phyloP scores from a whole-genome alignment of 352 stramenopile genomes.

The Albugo laibachii region DNA sequence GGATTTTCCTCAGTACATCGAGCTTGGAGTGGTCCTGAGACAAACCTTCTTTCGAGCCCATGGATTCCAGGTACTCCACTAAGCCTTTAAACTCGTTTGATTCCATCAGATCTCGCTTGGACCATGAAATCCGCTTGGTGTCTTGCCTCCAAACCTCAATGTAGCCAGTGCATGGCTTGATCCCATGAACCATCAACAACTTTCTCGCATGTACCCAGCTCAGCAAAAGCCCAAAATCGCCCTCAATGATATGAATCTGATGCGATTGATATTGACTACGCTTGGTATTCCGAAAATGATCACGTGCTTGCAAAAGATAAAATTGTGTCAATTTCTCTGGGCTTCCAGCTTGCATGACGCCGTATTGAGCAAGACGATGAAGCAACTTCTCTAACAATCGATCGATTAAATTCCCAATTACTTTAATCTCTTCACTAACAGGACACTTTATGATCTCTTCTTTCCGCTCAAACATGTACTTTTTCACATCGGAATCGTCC shows the following conservation, averaged over 20 bases:
- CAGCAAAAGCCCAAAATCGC: slow-evolving; percentile 52
- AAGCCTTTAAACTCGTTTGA: slow-evolving; percentile 51
- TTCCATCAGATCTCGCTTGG: slow-evolving; percentile 58
- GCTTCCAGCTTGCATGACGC: slow-evolving; percentile 38
- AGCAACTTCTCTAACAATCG: slow-evolving; percentile 32
- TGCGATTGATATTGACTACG: slow-evolving; percentile 29
- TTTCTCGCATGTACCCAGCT: slow-evolving; percentile 57
- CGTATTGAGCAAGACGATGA: slow-evolving; percentile 43
- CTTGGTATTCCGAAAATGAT: slow-evolving; percentile 41
- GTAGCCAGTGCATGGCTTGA: slow-evolving; percentile 52
- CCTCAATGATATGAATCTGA: slow-evolving; percentile 29
- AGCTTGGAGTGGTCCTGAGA: slow-evolving; percentile 43
- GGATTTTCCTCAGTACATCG: slow-evolving; percentile 80
- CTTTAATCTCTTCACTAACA: slow-evolving; percentile 1
- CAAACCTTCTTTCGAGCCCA: slow-evolving; percentile 8
- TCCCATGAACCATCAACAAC: slow-evolving; percentile 51
- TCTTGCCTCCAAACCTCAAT: slow-evolving; percentile 36
- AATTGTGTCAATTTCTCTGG: slow-evolving; percentile 58
- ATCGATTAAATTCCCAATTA: slow-evolving; percentile 8
- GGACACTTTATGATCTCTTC: slow-evolving; percentile 30
- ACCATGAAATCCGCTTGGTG: slow-evolving; percentile 23
- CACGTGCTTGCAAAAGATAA: slow-evolving; percentile 56
- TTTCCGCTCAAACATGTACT: slow-evolving; percentile 63
- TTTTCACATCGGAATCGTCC: slow-evolving; percentile 87
- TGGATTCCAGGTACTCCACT: background rate